Base-by-base conservation (phyloP, 176 grass and related monocot genomes). In the Themeda triandra region DNA sequence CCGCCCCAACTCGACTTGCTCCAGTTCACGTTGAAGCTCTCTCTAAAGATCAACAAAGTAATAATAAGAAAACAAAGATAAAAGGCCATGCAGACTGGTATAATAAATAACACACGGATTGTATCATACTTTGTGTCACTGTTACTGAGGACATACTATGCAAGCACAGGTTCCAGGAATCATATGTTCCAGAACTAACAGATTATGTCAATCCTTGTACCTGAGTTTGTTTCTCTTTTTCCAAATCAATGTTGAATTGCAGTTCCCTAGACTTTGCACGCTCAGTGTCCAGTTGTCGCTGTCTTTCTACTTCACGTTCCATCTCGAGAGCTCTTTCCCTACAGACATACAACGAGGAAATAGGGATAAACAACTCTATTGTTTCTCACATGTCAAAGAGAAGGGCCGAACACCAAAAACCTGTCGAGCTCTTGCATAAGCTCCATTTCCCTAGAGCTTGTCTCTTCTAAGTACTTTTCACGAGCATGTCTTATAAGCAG, bases 381-480 rank as follows among this genome's bases (percentile, higher is more conserved):
- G 30, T 70, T 58, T 78, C 31, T 59, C 40, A 54, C 33, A 58
- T 78, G 49, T 41, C 45, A 35, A 79, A 49, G 17, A 58, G 27
- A 49, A 82, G 62, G 40, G 78, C 11, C 78, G 80, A 25, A 81
- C 45, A 19, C 48, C 86, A 53, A 80, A 80, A 75, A 98, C 95
- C 91, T 95, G 75, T 98, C 95, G 76, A 98, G 95, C 64, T 88
- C 95, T 79, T 95, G 95, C 90, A 95, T 86, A 81, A 98, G 92
- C 54, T 93, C 95, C 87, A 92, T 93, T 89, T 95, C 92, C 73
- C 73, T 90, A 42, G 76, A 93, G 64, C 76, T 79, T 76, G 89
- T 79, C 85, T 95, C 95, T 87, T 95, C 92, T 53, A 95, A 88
- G 82, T 82, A 88, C 69, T 98, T 98, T 92, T 92, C 80, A 67